Conservation (phyloP, 306 rosid species). For the Parietaria judaica region DNA sequence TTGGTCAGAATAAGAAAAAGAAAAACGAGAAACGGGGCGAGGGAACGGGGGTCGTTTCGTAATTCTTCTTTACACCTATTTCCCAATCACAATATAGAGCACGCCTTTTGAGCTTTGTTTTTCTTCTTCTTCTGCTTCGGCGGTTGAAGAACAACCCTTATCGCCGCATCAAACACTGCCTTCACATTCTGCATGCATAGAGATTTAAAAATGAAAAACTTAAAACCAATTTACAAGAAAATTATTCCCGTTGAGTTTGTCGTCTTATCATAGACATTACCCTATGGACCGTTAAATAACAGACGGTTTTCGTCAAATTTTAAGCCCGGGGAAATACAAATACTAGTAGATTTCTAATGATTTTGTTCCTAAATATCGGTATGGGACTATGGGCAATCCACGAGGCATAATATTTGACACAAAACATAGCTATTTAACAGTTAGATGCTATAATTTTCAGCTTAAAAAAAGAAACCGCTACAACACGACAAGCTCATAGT, state of each 20-base stretch:
- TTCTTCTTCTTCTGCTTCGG: conserved; percentile 98
- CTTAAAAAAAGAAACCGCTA: neutral
- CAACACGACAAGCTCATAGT: neutral
- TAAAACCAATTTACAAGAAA: conserved; percentile 5
- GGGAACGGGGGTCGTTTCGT: conserved; percentile 28
- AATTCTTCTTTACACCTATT: conserved; percentile 41
- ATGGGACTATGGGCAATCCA: no score
- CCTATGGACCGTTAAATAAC: no score
- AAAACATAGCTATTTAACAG: no score
- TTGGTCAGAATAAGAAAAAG: conserved; percentile 31
- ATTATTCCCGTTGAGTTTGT: no score
- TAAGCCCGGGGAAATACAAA: no score
- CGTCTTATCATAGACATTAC: no score
- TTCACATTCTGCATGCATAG: conserved; percentile 65
- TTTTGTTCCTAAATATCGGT: no score
- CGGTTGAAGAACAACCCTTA: conserved; percentile 98
- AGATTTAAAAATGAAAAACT: neutral
- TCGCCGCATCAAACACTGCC: conserved; percentile 89
- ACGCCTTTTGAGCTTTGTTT: conserved; percentile 81
- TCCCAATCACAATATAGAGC: conserved; percentile 88
- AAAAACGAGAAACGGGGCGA: conserved; percentile 24
- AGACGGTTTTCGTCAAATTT: no score
- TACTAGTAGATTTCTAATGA: no score
- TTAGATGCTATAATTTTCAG: neutral
- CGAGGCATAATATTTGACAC: no score